These are phyloP conservation scores for Oryza meyeriana DNA, from an alignment of 176 grass and related monocot species.

Conservation along the genomic window DNA sequence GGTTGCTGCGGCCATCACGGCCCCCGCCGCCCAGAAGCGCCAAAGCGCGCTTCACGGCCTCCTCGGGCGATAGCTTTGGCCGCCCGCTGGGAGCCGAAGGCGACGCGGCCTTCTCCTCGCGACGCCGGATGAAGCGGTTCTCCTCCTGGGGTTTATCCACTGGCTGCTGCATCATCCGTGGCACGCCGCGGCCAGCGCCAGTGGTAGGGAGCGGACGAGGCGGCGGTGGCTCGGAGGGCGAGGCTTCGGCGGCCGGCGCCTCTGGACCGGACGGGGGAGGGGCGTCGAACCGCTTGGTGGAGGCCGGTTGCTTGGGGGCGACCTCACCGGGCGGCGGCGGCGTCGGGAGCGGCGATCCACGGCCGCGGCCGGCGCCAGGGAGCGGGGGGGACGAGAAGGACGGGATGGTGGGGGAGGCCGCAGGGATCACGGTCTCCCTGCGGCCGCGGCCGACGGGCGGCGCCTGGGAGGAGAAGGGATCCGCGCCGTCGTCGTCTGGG, in stretches of 20 bases:
- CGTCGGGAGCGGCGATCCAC: slow-evolving; percentile 3
- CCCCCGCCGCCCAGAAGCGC: slow-evolving; percentile 58
- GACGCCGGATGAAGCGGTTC: slow-evolving; percentile 55
- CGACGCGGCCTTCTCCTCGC: neutral
- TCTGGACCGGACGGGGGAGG: neutral
- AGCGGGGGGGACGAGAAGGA: slow-evolving; percentile 38
- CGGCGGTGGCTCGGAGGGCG: neutral
- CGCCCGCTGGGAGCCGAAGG: neutral
- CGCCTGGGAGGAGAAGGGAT: slow-evolving; percentile 11
- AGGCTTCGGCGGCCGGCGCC: neutral
- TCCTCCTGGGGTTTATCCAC: slow-evolving; percentile 29
- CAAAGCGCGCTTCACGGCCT: slow-evolving; percentile 56
- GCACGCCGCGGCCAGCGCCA: slow-evolving; percentile 67
- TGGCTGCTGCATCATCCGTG: neutral
- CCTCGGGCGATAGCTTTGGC: slow-evolving; percentile 42
- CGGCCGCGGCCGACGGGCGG: slow-evolving; percentile 29
- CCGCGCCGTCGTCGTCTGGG: slow-evolving; percentile 6
- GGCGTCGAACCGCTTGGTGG: slow-evolving; percentile 26
- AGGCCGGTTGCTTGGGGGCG: slow-evolving; percentile 21
- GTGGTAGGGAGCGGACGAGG: slow-evolving; percentile 16
- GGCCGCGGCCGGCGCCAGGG: slow-evolving; percentile 33
- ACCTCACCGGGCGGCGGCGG: slow-evolving; percentile 1
- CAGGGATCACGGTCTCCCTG: slow-evolving; percentile 8
- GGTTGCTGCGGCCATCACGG: slow-evolving; percentile 18
- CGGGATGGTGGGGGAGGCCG: slow-evolving; percentile 27